Conservation (phyloP, 2,329 filamentous ascomycete species). For the Aspergillus eucalypticola region DNA sequence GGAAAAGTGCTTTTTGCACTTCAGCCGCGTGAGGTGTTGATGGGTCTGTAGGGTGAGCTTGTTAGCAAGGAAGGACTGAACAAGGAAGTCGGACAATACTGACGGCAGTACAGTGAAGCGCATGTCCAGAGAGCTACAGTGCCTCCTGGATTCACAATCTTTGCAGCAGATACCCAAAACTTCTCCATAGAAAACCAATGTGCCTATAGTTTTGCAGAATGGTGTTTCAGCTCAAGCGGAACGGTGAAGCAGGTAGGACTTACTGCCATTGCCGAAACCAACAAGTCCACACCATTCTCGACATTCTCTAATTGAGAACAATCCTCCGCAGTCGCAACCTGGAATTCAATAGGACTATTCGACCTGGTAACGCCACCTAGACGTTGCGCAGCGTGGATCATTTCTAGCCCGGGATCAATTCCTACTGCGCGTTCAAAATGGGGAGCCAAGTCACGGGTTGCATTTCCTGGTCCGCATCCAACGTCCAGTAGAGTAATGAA, state of each 20-base stretch:
- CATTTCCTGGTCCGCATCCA: constrained; percentile 59
- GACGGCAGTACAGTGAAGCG: neutral
- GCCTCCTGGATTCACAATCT: constrained; percentile 8
- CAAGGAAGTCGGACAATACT: neutral
- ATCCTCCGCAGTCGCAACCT: constrained; percentile 48
- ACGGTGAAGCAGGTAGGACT: neutral
- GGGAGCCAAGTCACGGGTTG: constrained; percentile 47
- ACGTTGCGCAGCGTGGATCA: constrained; percentile 53
- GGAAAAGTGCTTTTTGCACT: constrained; percentile 46
- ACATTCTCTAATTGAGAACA: neutral
- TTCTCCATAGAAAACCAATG: constrained; percentile 15
- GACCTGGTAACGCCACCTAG: constrained; percentile 33
- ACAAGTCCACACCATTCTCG: neutral
- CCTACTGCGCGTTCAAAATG: constrained; percentile 52
- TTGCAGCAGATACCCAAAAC: constrained; percentile 6
- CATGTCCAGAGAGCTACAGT: constrained; percentile 14
- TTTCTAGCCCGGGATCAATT: constrained; percentile 54
- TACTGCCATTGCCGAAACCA: neutral
- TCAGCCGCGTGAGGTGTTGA: constrained; percentile 44
- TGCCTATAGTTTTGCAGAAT: neutral
- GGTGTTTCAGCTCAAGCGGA: too few relatives aligned
- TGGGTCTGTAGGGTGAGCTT: constrained; percentile 14
- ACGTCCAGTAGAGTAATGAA: constrained; percentile 53
- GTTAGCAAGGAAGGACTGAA: neutral
- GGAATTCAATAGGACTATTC: constrained; percentile 42